These are phyloP conservation scores for Sungouiozyma ichnusensis DNA, from an alignment of 805 yeast species.

Conservation along the genomic window DNA sequence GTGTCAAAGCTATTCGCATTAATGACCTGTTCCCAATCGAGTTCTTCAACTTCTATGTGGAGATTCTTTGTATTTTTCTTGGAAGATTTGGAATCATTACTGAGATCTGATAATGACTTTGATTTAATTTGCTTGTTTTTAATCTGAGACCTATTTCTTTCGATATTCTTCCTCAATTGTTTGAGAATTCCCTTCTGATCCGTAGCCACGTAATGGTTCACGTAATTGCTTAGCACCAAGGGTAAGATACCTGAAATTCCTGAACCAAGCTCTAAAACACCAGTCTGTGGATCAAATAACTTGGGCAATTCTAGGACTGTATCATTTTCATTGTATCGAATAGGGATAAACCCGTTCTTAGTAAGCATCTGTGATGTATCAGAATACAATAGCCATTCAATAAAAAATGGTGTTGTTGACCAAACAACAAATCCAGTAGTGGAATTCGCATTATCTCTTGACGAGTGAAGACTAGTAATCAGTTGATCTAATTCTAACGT, in stretches of 20 bases:
- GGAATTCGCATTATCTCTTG: conserved; percentile 24
- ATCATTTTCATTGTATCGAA: not conserved
- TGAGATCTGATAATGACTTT: not conserved
- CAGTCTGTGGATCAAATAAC: conserved; percentile 2
- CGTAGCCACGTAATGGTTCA: conserved; percentile 20
- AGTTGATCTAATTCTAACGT: conserved; percentile 21
- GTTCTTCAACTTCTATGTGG: conserved; percentile 15
- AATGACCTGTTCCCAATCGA: conserved; percentile 27
- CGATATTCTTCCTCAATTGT: conserved; percentile 20
- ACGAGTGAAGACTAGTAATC: conserved; percentile 21
- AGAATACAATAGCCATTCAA: conserved; percentile 26
- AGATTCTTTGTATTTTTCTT: not conserved
- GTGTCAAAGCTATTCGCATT: not conserved
- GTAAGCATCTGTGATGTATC: conserved; percentile 8
- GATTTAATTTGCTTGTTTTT: conserved; percentile 11
- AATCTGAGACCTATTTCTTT: conserved; percentile 19
- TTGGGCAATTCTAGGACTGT: not conserved
- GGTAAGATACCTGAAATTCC: conserved; percentile 26
- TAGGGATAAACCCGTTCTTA: not conserved
- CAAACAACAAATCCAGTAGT: conserved; percentile 31
- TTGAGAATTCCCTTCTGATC: conserved; percentile 26
- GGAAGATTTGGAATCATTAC: not conserved
- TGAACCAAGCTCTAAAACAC: conserved; percentile 25
- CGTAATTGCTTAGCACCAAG: conserved; percentile 21
- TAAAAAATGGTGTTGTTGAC: conserved; percentile 27